Evolutionary conservation across 2,329 filamentous ascomycete genomes (phyloP), one percentile per base, ranked within the genome.

Genomic region (Exophiala oligosperma): DNA sequence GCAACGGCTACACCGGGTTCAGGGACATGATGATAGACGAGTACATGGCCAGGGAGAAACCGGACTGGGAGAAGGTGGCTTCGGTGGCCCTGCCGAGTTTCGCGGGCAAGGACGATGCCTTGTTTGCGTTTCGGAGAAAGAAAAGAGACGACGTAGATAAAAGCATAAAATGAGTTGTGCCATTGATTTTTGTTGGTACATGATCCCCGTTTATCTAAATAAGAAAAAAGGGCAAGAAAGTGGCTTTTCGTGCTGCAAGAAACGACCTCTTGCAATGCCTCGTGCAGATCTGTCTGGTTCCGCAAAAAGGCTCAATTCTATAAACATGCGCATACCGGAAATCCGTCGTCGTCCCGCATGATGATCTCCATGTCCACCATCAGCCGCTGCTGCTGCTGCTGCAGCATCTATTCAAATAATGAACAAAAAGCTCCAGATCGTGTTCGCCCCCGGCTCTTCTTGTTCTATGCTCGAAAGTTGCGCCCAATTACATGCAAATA

Each of bases 1-100:
- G 74, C 21, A 91, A 90, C 70, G 87, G 88, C 1, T 91, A 89
- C 69, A 92, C 89, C 0, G 86, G 81, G 0, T 91, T 91, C 70
- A 79, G 76, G 54, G 77, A 81, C 64, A 75, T 81, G 71, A 85
- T 81, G 24, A 84, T 90, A 70, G 86, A 86, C 65, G 80, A 86
- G 67, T 91, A 84, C 76, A 85, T 91, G 74, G 80, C 73, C 59
- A 74, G 71, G 49, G 54, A 65, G 26, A 79, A 83, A 65, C 70
- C 68, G 26, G 77, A 76, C 1, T 91, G 85, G 81, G 77, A 79
- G 50, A 81, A 82, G 70, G 77, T 83, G 2, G 78, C 83, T 12
- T 85, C 88, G 74, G 78, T 91, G 61, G 81, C 88, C 3, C 70
- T 92, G 68, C 88, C 88, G 23, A 90, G 86, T 70, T 91, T 91